Percentiles rank a stretch among this genome's conserved stretches.
These are phyloP conservation scores for Gossypium arboreum DNA, from an alignment of 345 rosid species.

Conservation along the genomic window DNA sequence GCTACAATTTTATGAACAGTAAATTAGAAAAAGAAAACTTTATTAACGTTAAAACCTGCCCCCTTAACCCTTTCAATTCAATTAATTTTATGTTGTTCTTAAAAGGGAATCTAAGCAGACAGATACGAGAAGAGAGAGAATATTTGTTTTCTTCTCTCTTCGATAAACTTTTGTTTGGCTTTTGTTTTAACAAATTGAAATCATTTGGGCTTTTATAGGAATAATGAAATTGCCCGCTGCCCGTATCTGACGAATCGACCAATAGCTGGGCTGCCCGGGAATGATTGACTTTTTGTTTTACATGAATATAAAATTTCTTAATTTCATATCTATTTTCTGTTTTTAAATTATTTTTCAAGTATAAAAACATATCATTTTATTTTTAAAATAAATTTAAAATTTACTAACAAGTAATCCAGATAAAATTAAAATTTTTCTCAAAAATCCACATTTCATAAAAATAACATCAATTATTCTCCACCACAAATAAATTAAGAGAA, in stretches of 20 bases:
- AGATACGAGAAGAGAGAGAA: conserved; percentile 7
- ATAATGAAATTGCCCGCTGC: background rate
- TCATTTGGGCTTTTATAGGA: background rate
- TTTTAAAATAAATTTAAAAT: too few relatives aligned
- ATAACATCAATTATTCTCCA: too few relatives aligned
- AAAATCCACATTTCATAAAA: too few relatives aligned
- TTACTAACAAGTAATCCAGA: too few relatives aligned
- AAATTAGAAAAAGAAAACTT: background rate
- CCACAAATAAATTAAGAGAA: too few relatives aligned
- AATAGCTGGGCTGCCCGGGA: background rate
- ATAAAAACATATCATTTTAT: too few relatives aligned
- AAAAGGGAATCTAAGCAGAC: conserved; percentile 8
- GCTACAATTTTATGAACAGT: background rate
- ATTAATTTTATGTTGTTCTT: background rate
- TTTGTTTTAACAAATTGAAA: background rate
- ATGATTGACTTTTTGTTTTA: background rate
- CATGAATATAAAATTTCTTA: background rate
- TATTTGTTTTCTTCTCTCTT: background rate
- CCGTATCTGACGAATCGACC: background rate
- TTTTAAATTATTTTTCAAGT: too few relatives aligned
- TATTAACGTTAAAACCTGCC: conserved; percentile 9
- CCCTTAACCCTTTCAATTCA: background rate
- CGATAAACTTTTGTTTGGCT: background rate
- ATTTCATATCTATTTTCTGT: too few relatives aligned
- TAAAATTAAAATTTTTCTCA: too few relatives aligned